Evolutionary conservation across 2,329 filamentous ascomycete genomes (phyloP).

Genomic region (Paecilomyces formosus): DNA sequence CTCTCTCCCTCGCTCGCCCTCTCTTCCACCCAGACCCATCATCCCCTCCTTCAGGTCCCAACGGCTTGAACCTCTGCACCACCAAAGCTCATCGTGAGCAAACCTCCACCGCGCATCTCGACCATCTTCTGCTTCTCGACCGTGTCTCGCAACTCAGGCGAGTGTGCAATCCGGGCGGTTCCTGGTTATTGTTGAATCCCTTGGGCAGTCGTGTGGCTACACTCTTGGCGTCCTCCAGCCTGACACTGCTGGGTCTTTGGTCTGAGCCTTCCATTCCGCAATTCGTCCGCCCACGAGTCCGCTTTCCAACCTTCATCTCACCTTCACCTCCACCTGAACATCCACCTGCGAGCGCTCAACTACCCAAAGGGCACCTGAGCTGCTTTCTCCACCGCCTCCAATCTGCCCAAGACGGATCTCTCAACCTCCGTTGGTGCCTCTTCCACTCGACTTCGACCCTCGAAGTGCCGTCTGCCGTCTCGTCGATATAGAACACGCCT

Average conservation of each 20-base stretch:
- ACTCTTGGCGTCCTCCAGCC: constrained; percentile 21
- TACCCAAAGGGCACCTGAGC: constrained; percentile 17
- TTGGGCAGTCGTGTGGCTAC: constrained; percentile 12
- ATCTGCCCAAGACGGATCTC: constrained; percentile 50
- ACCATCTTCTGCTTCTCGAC: neutral
- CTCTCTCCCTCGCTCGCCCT: constrained; percentile 6
- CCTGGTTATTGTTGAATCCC: constrained; percentile 1
- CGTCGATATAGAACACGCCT: constrained; percentile 27
- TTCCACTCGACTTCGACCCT: constrained; percentile 35
- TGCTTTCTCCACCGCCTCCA: constrained; percentile 21
- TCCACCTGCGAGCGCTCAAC: constrained; percentile 27
- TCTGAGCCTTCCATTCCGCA: constrained; percentile 15
- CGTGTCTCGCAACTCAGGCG: neutral
- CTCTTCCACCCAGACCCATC: constrained; percentile 3
- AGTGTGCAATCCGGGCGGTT: neutral
- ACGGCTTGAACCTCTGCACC: constrained; percentile 3
- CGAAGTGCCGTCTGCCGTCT: constrained; percentile 37
- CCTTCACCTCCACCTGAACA: constrained; percentile 21
- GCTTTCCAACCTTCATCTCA: constrained; percentile 27
- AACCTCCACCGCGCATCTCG: constrained; percentile 1
- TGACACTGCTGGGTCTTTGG: constrained; percentile 15
- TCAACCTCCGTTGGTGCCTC: constrained; percentile 28
- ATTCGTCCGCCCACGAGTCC: constrained; percentile 16
- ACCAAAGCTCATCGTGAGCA: neutral
- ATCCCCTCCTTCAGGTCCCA: constrained; percentile 9